Percentiles rank a stretch among this genome's conserved stretches.
These are phyloP conservation scores for Austroboletus rostrupii DNA, from an alignment of 1,284 basidiomycete species.

Conservation along the genomic window DNA sequence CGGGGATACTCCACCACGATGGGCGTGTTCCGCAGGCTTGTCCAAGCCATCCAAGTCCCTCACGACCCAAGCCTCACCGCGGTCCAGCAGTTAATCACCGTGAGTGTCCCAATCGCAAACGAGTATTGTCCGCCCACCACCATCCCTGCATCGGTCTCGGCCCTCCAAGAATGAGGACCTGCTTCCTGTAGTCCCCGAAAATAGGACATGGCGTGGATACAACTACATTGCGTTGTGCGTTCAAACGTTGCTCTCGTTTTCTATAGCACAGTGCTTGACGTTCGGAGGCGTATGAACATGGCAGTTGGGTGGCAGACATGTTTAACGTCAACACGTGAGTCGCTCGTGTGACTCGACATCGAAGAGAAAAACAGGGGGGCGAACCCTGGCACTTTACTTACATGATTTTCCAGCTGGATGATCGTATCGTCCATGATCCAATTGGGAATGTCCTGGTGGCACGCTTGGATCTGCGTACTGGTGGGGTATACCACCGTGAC, in stretches of 20 bases:
- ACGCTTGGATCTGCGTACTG: constrained; percentile 77
- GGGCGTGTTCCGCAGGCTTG: constrained; percentile 20
- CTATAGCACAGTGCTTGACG: not conserved
- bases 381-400: not conserved
- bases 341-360: constrained; percentile 6
- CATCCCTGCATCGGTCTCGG: constrained; percentile 15
- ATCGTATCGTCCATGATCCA: constrained; percentile 75
- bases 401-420: constrained; percentile 53
- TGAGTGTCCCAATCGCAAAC: constrained; percentile 37
- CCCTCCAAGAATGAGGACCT: constrained; percentile 58
- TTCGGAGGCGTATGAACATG: constrained; percentile 1
- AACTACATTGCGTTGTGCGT: constrained; percentile 66
- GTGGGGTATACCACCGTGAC: constrained; percentile 72
- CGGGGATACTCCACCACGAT: constrained; percentile 13
- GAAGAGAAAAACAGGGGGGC: not conserved
- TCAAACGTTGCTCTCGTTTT: not conserved
- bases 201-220: constrained; percentile 56
- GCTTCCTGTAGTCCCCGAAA: constrained; percentile 52
- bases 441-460: constrained; percentile 78
- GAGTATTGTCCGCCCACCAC: constrained; percentile 1
- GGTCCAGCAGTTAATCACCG: constrained; percentile 52
- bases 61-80: constrained; percentile 48
- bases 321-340: constrained; percentile 80
- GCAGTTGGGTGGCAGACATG: constrained; percentile 75
- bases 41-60: constrained; percentile 43